These are phyloP conservation scores for Acanthamoeba royreba DNA, from an alignment of 208 protist species.

Conservation along the genomic window DNA sequence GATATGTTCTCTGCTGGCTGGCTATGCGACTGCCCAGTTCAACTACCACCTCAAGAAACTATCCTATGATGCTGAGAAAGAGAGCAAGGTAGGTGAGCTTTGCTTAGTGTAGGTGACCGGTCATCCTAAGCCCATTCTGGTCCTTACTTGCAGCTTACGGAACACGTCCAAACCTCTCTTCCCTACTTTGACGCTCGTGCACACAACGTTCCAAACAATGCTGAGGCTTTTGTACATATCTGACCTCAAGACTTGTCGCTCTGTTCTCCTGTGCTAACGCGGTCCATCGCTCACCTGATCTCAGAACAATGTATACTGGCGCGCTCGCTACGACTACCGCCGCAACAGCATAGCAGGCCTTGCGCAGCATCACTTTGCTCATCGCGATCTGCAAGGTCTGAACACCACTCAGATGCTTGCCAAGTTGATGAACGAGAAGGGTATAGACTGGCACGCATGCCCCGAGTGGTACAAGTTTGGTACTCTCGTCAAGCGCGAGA, in stretches of 20 bases:
- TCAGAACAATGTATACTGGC: slow-evolving; percentile 58
- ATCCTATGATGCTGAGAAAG: not conserved
- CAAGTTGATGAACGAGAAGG: slow-evolving; percentile 38
- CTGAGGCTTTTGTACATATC: not conserved
- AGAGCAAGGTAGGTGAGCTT: not conserved
- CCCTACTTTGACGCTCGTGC: slow-evolving; percentile 27
- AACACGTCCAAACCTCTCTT: not conserved
- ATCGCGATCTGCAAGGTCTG: slow-evolving; percentile 27
- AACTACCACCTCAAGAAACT: slow-evolving; percentile 28
- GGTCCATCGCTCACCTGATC: not conserved
- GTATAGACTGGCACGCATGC: slow-evolving; percentile 49
- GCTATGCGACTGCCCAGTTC: slow-evolving; percentile 54
- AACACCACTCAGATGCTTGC: not conserved
- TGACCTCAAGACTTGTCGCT: too few species aligned
- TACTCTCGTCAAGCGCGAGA: slow-evolving; percentile 48
- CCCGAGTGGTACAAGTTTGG: slow-evolving; percentile 61
- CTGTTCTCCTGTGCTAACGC: not conserved
- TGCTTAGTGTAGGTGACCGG: not conserved
- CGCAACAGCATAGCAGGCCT: slow-evolving; percentile 55
- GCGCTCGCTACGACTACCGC: slow-evolving; percentile 49
- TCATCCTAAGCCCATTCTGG: not conserved
- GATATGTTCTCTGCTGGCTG: slow-evolving; percentile 46
- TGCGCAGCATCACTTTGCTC: slow-evolving; percentile 56
- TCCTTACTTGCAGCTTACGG: not conserved
- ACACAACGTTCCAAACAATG: slow-evolving; percentile 37